Base-by-base conservation (phyloP, 2,329 filamentous ascomycete species). In the Hortaea sp. region DNA sequence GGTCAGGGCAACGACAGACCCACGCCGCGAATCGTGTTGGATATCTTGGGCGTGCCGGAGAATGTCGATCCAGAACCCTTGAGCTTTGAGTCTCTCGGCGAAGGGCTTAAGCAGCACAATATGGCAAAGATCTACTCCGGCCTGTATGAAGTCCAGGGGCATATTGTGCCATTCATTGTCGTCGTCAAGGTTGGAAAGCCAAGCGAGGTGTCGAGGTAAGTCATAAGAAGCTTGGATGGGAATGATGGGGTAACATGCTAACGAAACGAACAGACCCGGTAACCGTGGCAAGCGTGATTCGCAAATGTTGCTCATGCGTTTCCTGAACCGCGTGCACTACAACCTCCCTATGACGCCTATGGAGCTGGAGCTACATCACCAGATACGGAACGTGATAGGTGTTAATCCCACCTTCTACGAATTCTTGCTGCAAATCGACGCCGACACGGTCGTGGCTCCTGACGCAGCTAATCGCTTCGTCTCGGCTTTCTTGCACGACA, bases 251-350 rank as follows among this genome's bases (percentile, higher is more conserved):
- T 41, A 30, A 32, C 35, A 46, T 39, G 43, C 47, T 48, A 28
- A 45, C 46, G 46, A 27, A 52, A 39, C 29, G 44, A 10, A 31
- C 69, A 66, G 78, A 53, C 83, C 92, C 50, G 92, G 92, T 66
- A 98, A 98, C 73, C 85, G 92, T 76, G 92, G 92, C 69, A 98
- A 98, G 77, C 90, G 92, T 77, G 92, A 98, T 68, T 97, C 92
- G 45, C 92, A 98, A 69, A 94, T 98, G 84, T 76, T 98, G 53
- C 72, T 97, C 51, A 98, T 98, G 92, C 84, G 92, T 53, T 98
- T 98, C 82, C 79, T 98, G 62, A 97, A 98, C 77, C 87, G 92
- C 54, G 88, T 98, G 42, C 92, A 98, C 71, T 95, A 98, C 76
- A 95, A 95, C 65, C 74, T 90, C 46, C 73, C 92, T 20, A 98